Evolutionary conservation across 371 early-diverging fungal species (phyloP), one percentile per base, ranked within the genome.

Genomic region (Polyrhizophydium stewartii): DNA sequence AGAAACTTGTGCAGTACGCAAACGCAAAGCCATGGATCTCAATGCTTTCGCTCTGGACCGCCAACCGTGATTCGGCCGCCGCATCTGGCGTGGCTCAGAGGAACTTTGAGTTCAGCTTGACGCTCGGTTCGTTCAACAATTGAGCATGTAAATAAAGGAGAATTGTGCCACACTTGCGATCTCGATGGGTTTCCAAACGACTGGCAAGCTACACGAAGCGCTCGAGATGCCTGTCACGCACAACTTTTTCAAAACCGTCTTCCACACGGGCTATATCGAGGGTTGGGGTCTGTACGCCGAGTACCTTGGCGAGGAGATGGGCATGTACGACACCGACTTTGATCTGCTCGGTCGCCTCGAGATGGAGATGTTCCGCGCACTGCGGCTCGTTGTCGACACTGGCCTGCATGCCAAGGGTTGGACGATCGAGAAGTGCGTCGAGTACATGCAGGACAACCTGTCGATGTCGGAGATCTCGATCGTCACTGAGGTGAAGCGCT

Each of bases 261-360:
- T 62, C 30, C 31, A 55, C 32, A 71, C 69, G n/a, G 63, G 67
- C 19, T 71, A 65, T 32, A 62, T 61, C 7, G 75, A 74, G 58
- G 74, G 74, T 6, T 75, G 68, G 66, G 75, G 75, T 1, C 61
- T 75, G 13, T 75, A 75, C 60, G 62, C 61, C 45, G 75, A 75
- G 60, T 70, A 47, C 49, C 64, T 75, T 16, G 75, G 75, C 27
- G 70, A 69, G 41, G 76, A 75, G 60, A 70, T 75, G 73, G 76
- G 73, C 27, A 66, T 75, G 62, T 75, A 75, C 64, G 47, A 41
- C 32, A 67, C 73, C 56, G 66, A 69, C 13, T 53, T 69, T 31
- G 58, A 72, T 19, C 60, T 60, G 22, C 69, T 66, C 63, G 76
- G 76, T 12, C 61, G 76, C 12, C 51, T 75, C 33, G 73, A 73